A percentile compares a stretch with the other conserved stretches of the same genome.
Conservation (phyloP, 371 early-diverging fungal species). For the Entomophthora muscae region DNA sequence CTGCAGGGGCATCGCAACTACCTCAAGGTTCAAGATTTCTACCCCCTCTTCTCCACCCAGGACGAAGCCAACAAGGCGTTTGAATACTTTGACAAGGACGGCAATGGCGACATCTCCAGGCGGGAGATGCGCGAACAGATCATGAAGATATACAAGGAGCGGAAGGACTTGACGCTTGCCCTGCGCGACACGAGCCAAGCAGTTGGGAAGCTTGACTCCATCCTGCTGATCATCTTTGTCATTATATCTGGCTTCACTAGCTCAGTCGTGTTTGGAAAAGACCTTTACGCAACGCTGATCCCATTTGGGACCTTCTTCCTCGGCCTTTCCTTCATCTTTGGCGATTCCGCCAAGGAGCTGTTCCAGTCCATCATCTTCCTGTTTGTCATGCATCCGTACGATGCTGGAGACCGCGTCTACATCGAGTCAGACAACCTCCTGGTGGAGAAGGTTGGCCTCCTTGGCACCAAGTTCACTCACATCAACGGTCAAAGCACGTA, state of each 20-base stretch:
- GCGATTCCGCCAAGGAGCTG: constrained; percentile 30
- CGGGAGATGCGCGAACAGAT: constrained; percentile 35
- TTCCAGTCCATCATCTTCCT: too few species aligned
- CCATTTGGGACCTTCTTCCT: constrained; percentile 28
- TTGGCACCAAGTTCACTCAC: constrained; percentile 23
- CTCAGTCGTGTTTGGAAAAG: neutral
- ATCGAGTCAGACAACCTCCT: constrained; percentile 30
- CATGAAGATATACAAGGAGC: constrained; percentile 41
- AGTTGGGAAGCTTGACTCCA: constrained; percentile 43
- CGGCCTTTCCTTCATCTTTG: constrained; percentile 42
- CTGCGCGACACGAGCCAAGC: constrained; percentile 42
- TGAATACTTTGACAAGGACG: constrained; percentile 45
- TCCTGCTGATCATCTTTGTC: constrained; percentile 22
- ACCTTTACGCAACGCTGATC: neutral
- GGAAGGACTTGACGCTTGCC: constrained; percentile 35
- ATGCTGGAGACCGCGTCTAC: too few species aligned
- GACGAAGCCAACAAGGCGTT: constrained; percentile 41
- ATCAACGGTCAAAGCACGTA: constrained; percentile 52
- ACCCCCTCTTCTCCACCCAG: constrained; percentile 28
- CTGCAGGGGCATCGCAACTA: constrained; percentile 6
- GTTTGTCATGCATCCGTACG: too few species aligned
- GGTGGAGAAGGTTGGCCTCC: constrained; percentile 18
- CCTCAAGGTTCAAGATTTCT: constrained; percentile 24
- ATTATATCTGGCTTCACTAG: neutral
- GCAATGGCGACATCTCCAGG: constrained; percentile 44